A percentile compares a stretch with the other conserved stretches of the same genome.
phyloP scores from a whole-genome alignment of 306 rosid genomes.

The Vigna angularis region DNA sequence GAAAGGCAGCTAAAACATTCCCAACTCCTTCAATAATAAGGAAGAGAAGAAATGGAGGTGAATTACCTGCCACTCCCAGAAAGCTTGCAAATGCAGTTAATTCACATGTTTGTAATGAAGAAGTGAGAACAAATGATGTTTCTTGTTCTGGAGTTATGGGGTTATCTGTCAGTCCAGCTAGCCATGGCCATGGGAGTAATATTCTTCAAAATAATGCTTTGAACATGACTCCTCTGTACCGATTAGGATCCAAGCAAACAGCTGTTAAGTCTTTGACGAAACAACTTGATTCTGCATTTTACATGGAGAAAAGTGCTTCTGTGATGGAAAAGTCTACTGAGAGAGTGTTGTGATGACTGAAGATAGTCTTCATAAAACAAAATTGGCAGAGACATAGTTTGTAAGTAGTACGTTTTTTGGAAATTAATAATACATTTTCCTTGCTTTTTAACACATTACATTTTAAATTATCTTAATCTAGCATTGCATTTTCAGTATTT shows the following conservation, averaged over 20 bases:
- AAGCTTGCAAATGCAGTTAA: conserved; percentile 46
- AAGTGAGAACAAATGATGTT: conserved; percentile 44
- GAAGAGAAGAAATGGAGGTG: conserved; percentile 63
- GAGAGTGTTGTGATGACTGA: conserved; percentile 46
- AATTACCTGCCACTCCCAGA: conserved; percentile 41
- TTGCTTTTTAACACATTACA: background rate
- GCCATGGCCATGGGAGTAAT: conserved; percentile 47
- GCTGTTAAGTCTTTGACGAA: conserved; percentile 85
- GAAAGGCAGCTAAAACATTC: conserved; percentile 80
- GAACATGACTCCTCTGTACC: conserved; percentile 87
- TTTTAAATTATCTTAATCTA: conserved; percentile 11
- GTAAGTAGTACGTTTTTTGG: conserved; percentile 49
- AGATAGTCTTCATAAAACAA: conserved; percentile 56
- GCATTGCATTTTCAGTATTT: background rate
- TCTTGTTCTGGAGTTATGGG: conserved; percentile 52
- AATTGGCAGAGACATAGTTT: conserved; percentile 63
- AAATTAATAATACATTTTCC: background rate
- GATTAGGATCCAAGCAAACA: conserved; percentile 74
- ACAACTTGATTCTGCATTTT: conserved; percentile 80
- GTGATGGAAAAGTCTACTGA: conserved; percentile 49
- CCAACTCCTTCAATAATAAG: conserved; percentile 95
- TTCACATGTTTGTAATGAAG: conserved; percentile 50
- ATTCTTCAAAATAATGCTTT: conserved; percentile 59
- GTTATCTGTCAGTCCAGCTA: conserved; percentile 56
- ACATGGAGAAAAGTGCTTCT: conserved; percentile 57